These are phyloP conservation scores for Pyrenochaeta sp. DNA, from an alignment of 2,329 filamentous ascomycete genomes.

Conservation along the genomic window DNA sequence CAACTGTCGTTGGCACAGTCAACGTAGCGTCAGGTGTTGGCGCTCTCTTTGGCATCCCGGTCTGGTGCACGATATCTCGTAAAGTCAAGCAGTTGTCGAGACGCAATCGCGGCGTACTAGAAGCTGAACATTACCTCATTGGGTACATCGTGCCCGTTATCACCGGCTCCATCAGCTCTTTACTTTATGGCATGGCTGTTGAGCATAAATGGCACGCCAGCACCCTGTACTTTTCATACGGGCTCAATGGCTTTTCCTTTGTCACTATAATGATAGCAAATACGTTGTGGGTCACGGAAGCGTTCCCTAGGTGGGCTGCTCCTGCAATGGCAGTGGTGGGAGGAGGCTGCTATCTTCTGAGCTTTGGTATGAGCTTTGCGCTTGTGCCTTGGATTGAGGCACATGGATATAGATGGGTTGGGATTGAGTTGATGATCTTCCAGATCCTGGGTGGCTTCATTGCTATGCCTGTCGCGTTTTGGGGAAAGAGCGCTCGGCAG, in stretches of 20 bases:
- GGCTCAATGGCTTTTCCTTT: constrained; percentile 37
- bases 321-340: constrained; percentile 35
- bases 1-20: constrained; percentile 19
- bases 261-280: constrained; percentile 31
- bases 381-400: constrained; percentile 31
- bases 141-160: constrained; percentile 35
- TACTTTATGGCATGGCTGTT: constrained; percentile 36
- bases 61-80: constrained; percentile 13
- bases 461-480: constrained; percentile 38
- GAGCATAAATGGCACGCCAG: constrained; percentile 17
- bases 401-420: constrained; percentile 37
- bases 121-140: constrained; percentile 43
- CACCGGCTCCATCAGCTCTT: constrained; percentile 26
- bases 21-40: constrained; percentile 30
- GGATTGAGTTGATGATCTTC: constrained; percentile 46
- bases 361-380: constrained; percentile 32
- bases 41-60: constrained; percentile 22
- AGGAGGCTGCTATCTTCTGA: constrained; percentile 31
- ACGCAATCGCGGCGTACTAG: constrained; percentile 36
- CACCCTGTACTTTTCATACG: constrained; percentile 35
- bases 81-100: constrained; percentile 24
- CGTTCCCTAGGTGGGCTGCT: constrained; percentile 43
- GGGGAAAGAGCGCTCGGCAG: constrained; percentile 38
- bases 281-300: constrained; percentile 42
- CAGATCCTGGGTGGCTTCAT: constrained; percentile 39